These are phyloP conservation scores for Cystobasidium pallidum DNA, from an alignment of 1,284 basidiomycete genomes.

Conservation along the genomic window DNA sequence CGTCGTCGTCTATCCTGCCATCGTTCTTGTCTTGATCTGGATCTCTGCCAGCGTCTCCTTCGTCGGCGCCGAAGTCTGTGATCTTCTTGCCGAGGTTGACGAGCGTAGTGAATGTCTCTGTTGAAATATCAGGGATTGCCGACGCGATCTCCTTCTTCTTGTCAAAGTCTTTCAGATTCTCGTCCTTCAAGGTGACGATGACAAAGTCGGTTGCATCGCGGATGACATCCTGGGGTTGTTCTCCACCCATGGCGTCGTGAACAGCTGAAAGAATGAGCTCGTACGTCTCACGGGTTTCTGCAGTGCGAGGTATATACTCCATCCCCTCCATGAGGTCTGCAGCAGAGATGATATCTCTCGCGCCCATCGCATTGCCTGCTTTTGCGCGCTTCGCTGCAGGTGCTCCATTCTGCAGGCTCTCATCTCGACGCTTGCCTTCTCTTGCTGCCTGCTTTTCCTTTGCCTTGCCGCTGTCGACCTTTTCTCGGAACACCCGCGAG, in stretches of 20 bases:
- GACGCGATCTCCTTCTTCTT: constrained; percentile 94
- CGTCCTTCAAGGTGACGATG: constrained; percentile 87
- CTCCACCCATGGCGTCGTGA: constrained; percentile 76
- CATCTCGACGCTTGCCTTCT: constrained; percentile 50
- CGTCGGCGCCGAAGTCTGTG: constrained; percentile 89
- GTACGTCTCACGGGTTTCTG: constrained; percentile 92
- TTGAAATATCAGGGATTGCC: constrained; percentile 70
- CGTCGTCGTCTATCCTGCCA: constrained; percentile 72
- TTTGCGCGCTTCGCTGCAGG: constrained; percentile 13
- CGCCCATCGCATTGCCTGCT: constrained; percentile 57
- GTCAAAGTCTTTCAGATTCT: constrained; percentile 91
- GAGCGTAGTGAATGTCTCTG: constrained; percentile 82
- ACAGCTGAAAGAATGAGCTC: constrained; percentile 86
- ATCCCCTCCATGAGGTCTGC: constrained; percentile 92
- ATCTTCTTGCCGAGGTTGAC: constrained; percentile 91
- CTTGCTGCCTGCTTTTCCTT: constrained; percentile 60
- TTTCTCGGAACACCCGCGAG: constrained; percentile 78
- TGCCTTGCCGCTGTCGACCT: constrained; percentile 92
- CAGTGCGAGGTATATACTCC: constrained; percentile 86
- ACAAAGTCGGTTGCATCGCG: constrained; percentile 91
- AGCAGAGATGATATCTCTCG: constrained; percentile 86
- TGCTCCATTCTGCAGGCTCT: constrained; percentile 51
- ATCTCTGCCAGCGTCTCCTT: constrained; percentile 68
- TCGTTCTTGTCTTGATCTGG: constrained; percentile 56
- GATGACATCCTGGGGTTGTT: constrained; percentile 93